Conservation (phyloP, 2,329 filamentous ascomycete species). For the Hirsutella rhossiliensis region DNA sequence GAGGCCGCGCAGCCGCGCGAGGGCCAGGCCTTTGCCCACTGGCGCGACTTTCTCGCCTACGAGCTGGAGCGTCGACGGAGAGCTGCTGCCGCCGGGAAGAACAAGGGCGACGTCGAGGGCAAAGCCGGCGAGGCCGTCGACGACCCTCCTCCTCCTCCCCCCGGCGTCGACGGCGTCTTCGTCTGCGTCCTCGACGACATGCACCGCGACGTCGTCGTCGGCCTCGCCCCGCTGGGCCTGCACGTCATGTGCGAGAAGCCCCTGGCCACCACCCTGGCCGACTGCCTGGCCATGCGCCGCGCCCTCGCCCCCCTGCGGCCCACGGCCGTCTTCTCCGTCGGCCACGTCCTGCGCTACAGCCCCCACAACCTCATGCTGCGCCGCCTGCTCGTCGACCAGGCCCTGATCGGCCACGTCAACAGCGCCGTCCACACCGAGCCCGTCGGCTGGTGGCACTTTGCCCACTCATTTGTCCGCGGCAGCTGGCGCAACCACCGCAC, state of each 20-base stretch:
- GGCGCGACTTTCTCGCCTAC: conserved; percentile 65
- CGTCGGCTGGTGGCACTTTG: conserved; percentile 92
- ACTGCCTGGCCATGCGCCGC: conserved; percentile 65
- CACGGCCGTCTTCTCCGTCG: conserved; percentile 65
- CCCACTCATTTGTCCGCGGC: conserved; percentile 80
- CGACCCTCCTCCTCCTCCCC: conserved; percentile 21
- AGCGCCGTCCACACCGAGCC: conserved; percentile 89
- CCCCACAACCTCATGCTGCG: conserved; percentile 83
- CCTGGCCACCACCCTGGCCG: conserved; percentile 63
- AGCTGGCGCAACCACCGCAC: conserved; percentile 81
- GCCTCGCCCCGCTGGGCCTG: conserved; percentile 55
- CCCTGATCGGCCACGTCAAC: conserved; percentile 70
- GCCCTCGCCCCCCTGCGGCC: conserved; percentile 30
- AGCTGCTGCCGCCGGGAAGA: conserved; percentile 31
- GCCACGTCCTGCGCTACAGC: conserved; percentile 87
- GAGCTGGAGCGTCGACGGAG: conserved; percentile 50
- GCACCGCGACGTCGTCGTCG: conserved; percentile 70
- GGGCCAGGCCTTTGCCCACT: conserved; percentile 60
- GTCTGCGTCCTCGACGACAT: conserved; percentile 73
- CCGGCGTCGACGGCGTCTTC: conserved; percentile 50
- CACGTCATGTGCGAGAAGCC: conserved; percentile 97
- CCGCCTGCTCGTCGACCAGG: conserved; percentile 62
- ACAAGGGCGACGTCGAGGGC: too few species aligned
- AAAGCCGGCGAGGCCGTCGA: conserved; percentile 30
- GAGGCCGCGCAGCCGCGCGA: conserved; percentile 28